These are phyloP conservation scores for Tetrapisispora namnaoensis DNA, from an alignment of 805 yeast species.

Conservation along the genomic window DNA sequence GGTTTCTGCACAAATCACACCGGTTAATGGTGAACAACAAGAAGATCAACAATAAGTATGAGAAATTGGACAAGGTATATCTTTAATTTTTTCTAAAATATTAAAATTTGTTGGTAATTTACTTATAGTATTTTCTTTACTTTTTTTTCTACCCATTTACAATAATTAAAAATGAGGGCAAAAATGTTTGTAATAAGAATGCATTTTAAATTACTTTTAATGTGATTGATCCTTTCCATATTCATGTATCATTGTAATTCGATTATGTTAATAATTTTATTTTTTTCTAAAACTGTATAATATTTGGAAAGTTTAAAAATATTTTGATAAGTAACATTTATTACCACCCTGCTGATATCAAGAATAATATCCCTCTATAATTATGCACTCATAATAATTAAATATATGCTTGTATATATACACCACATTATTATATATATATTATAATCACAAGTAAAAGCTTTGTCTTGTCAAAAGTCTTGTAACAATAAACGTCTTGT, in stretches of 20 bases:
- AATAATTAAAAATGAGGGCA: not conserved
- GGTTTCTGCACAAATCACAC: constrained; percentile 1
- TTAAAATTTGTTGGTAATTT: not conserved
- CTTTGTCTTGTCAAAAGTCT: no score
- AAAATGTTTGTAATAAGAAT: not conserved
- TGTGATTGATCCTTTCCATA: not conserved
- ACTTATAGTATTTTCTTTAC: not conserved
- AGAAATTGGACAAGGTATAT: not conserved
- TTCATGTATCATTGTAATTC: not conserved
- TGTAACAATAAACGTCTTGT: no score
- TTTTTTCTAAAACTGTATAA: not conserved
- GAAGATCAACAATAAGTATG: constrained; percentile 1
- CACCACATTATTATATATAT: no score
- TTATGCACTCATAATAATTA: not conserved
- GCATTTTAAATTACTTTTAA: no score
- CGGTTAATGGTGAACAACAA: constrained; percentile 4
- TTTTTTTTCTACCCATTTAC: not conserved
- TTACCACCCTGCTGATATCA: no score
- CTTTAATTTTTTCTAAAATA: not conserved
- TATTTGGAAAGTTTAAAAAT: constrained; percentile 2
- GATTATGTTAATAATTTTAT: constrained; percentile 1
- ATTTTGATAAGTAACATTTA: not conserved
- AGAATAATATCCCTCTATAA: not conserved
- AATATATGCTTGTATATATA: no score
- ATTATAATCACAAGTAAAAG: no score